Evolutionary conservation across 2,329 filamentous ascomycete genomes (phyloP).

Genomic region (Talaromyces islandicus): DNA sequence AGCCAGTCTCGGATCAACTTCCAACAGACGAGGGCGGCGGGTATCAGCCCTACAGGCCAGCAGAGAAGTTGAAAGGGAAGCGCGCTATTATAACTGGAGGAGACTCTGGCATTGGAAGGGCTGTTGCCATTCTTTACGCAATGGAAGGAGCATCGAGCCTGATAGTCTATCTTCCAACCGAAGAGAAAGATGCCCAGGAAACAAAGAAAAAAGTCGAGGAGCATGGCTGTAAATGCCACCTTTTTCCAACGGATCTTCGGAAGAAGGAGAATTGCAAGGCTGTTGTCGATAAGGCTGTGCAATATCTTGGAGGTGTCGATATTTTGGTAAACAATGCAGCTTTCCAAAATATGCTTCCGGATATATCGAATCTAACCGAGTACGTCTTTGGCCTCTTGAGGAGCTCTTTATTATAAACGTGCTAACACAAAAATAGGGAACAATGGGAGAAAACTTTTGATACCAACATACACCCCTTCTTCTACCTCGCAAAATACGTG

Average conservation of each 20-base stretch:
- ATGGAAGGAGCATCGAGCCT: conserved; percentile 72
- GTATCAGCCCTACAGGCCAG: conserved; percentile 65
- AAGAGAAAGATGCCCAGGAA: conserved; percentile 69
- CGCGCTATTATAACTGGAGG: conserved; percentile 76
- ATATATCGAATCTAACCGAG: conserved; percentile 67
- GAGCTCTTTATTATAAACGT: not conserved
- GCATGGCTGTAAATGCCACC: conserved; percentile 59
- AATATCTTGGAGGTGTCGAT: conserved; percentile 63
- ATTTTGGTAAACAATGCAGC: conserved; percentile 65
- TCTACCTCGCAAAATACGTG: conserved; percentile 72
- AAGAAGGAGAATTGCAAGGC: conserved; percentile 63
- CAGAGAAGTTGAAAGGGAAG: conserved; percentile 69
- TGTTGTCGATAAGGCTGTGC: conserved; percentile 60
- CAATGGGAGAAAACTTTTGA: conserved; percentile 77
- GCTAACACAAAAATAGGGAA: conserved; percentile 43
- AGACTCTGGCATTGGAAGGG: conserved; percentile 72
- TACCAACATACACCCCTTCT: conserved; percentile 77
- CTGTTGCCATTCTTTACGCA: conserved; percentile 69
- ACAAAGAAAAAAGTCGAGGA: conserved; percentile 66
- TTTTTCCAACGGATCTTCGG: conserved; percentile 60
- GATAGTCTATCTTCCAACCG: conserved; percentile 68
- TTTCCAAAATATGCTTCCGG: conserved; percentile 66
- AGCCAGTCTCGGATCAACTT: conserved; percentile 58
- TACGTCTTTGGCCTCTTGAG: conserved; percentile 32
- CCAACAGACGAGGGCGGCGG: conserved; percentile 63